These are phyloP conservation scores for Cryomyces antarcticus DNA, from an alignment of 495 filamentous ascomycete species.

Conservation along the genomic window DNA sequence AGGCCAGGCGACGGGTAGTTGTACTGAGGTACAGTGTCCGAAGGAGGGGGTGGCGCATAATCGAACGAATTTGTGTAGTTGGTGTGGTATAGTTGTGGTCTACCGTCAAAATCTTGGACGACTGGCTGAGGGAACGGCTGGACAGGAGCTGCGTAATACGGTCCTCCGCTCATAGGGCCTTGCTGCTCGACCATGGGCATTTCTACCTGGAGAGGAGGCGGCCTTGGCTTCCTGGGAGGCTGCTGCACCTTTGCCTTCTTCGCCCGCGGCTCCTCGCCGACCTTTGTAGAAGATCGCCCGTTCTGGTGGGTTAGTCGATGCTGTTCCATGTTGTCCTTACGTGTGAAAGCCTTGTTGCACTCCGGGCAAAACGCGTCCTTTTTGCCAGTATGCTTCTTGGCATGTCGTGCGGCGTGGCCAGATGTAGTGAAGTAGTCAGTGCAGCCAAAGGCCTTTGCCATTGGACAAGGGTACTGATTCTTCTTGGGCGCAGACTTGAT, in stretches of 20 bases:
- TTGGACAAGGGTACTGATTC: conserved; percentile 50
- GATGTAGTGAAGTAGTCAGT: conserved; percentile 64
- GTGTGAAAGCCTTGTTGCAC: conserved; percentile 85
- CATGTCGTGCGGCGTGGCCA: conserved; percentile 86
- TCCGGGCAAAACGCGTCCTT: conserved; percentile 80
- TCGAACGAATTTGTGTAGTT: conserved; percentile 3
- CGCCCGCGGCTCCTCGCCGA: conserved; percentile 3
- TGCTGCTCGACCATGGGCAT: conserved; percentile 1
- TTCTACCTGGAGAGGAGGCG: conserved; percentile 4
- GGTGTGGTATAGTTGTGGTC: conserved; percentile 1
- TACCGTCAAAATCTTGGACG: no score
- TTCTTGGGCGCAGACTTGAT: conserved; percentile 16
- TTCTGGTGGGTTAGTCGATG: conserved; percentile 66
- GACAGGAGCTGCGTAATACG: conserved; percentile 4
- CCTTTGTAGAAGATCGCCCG: conserved; percentile 13
- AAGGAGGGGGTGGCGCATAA: conserved; percentile 1
- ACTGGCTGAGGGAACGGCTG: background rate
- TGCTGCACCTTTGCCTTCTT: conserved; percentile 9
- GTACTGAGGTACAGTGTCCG: conserved; percentile 1
- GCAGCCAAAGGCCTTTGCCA: conserved; percentile 21
- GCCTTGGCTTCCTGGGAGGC: conserved; percentile 7
- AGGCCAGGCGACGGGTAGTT: background rate
- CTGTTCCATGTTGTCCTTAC: conserved; percentile 98
- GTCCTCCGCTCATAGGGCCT: background rate
- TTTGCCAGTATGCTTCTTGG: conserved; percentile 90